Base-by-base conservation (phyloP, 176 grass and related monocot species). In the Avena eriantha region DNA sequence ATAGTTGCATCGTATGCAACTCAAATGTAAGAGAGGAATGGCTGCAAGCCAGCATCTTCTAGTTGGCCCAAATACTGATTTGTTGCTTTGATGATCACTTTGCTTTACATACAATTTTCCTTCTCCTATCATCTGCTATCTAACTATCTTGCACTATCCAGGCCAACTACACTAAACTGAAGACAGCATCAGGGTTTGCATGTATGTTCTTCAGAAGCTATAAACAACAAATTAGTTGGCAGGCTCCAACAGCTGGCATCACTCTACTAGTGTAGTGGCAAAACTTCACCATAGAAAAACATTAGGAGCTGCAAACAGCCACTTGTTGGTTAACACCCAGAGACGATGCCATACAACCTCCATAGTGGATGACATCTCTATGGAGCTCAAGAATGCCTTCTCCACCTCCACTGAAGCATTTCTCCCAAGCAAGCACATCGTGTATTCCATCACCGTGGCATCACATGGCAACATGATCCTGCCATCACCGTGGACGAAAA, bases 391-490 rank as follows among this genome's bases (percentile, higher is more conserved):
- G 79, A 92, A 85, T 7, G 78, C 82, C 22, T 23, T 83, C 78
- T 86, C 85, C 11, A 93, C 57, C 5, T 89, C 92, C 7, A 69
- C 74, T 9, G 89, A 84, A 2, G 82, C 66, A 46, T 80, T 73
- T 84, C 86, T 87, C 33, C 82, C 31, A 31, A 90, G 26, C 79
- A 92, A 88, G 47, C 46, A 72, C 60, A 94, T 80, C 0, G 81
- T 74, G 31, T 94, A 92, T 50, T 94, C 43, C 50, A 92, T 66
- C 21, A 54, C 65, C 0, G 23, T 24, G 4, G 49, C 93, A 54
- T 93, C 89, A n/a, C 77, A 91, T 2, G 84, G 83, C 45, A 91
- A 61, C 3, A 64, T 91, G 45, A 93, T 93, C 7, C 77, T 92
- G 14, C 80, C 77, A 46, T 80, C 47, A 0, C 12, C 23, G 7